phyloP scores from a whole-genome alignment of 805 yeast genomes.

The Metschnikowia amazonensis region DNA sequence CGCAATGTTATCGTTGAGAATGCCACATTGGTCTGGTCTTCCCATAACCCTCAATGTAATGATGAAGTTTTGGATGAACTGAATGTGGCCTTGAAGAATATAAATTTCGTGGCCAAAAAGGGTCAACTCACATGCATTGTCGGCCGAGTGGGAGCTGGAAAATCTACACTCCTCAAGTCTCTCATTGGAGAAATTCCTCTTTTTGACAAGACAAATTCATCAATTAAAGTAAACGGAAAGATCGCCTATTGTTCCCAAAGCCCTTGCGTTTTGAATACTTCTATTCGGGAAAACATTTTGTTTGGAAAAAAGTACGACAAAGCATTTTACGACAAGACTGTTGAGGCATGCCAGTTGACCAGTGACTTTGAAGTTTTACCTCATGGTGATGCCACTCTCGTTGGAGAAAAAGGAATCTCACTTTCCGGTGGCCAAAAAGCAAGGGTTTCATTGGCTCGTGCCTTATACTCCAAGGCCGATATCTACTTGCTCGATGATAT shows the following conservation, averaged over 20 bases:
- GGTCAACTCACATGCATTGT: slow-evolving; percentile 58
- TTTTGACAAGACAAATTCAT: slow-evolving; percentile 7
- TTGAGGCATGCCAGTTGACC: slow-evolving; percentile 48
- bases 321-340: slow-evolving; percentile 37
- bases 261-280: slow-evolving; percentile 51
- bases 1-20: slow-evolving; percentile 41
- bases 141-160: slow-evolving; percentile 68
- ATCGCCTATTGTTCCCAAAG: slow-evolving; percentile 62
- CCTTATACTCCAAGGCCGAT: slow-evolving; percentile 60
- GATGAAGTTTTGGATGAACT: slow-evolving; percentile 37
- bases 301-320: slow-evolving; percentile 48
- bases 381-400: slow-evolving; percentile 52
- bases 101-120: slow-evolving; percentile 47
- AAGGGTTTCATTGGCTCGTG: slow-evolving; percentile 62
- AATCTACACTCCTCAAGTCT: slow-evolving; percentile 53
- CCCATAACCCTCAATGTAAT: slow-evolving; percentile 17
- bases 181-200: slow-evolving; percentile 48
- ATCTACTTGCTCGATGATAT: slow-evolving; percentile 61
- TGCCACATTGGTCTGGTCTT: slow-evolving; percentile 53
- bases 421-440: slow-evolving; percentile 65
- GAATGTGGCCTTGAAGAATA: slow-evolving; percentile 42
- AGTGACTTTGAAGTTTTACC: slow-evolving; percentile 47
- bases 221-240: slow-evolving; percentile 32
- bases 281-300: slow-evolving; percentile 48
- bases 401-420: slow-evolving; percentile 60